phyloP scores from a whole-genome alignment of 2,329 filamentous ascomycete species.

The Cladobotryum mycophilum region DNA sequence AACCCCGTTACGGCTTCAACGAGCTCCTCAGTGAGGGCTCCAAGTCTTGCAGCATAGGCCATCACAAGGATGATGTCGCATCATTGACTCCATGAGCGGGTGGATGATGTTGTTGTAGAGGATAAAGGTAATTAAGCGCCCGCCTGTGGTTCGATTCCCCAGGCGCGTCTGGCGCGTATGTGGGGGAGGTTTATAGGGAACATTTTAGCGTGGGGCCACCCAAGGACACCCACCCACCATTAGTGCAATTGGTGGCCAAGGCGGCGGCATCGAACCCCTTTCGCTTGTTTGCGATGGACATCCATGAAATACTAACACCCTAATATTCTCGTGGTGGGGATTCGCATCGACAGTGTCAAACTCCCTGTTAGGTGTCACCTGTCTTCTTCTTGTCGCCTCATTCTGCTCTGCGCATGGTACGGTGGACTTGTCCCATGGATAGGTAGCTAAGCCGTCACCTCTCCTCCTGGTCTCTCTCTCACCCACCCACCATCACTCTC shows the following conservation, averaged over 20 bases:
- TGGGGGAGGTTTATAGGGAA: background rate
- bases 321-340: too few relatives aligned
- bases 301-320: too few relatives aligned
- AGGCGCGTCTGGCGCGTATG: conserved; percentile 4
- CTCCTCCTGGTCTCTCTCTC: conserved; percentile 1
- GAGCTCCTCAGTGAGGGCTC: conserved; percentile 62
- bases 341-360: too few relatives aligned
- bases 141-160: background rate
- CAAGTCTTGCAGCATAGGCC: conserved; percentile 63
- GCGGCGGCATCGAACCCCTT: background rate
- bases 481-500: background rate
- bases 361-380: too few relatives aligned
- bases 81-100: conserved; percentile 1
- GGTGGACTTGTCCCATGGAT: conserved; percentile 1
- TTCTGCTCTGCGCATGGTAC: background rate
- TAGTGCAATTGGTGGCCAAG: background rate
- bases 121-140: background rate
- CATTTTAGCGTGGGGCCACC: background rate
- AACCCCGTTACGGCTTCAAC: conserved; percentile 57
- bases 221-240: background rate
- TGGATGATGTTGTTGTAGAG: background rate
- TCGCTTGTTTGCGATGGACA: background rate
- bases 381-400: background rate
- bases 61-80: conserved; percentile 38
- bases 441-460: conserved; percentile 1